phyloP scores from a whole-genome alignment of 306 rosid species.

The Begonia peltatifolia region DNA sequence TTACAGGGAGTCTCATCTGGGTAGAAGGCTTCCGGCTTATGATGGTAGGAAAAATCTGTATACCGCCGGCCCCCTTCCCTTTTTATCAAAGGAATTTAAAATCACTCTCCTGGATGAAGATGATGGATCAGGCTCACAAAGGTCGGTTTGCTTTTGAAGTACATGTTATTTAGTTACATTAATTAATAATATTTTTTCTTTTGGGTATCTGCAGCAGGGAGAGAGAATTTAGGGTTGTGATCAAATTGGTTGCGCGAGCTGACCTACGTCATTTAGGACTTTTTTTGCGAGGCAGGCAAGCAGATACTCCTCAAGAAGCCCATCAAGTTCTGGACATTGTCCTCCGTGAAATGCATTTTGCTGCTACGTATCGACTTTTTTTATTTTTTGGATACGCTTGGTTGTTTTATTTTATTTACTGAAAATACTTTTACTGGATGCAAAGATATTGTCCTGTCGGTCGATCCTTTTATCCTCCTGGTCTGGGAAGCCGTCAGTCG shows the following conservation, averaged over 20 bases:
- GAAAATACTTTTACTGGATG: not conserved
- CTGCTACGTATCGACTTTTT: constrained; percentile 46
- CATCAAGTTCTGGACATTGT: constrained; percentile 86
- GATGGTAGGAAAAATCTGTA: constrained; percentile 90
- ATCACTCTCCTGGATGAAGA: constrained; percentile 64
- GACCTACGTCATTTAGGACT: constrained; percentile 85
- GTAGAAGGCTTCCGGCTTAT: constrained; percentile 81
- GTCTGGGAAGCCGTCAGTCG: constrained; percentile 65
- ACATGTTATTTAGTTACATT: not conserved
- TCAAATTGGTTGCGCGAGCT: constrained; percentile 78
- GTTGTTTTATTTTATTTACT: not conserved
- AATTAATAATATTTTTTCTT: not conserved
- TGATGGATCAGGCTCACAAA: constrained; percentile 60
- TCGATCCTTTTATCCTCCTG: constrained; percentile 78
- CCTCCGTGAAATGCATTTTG: constrained; percentile 60
- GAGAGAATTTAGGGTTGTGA: constrained; percentile 69
- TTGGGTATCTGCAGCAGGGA: constrained; percentile 46
- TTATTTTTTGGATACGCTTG: not conserved
- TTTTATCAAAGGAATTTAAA: constrained; percentile 52
- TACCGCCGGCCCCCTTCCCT: constrained; percentile 90
- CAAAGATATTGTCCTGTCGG: constrained; percentile 80
- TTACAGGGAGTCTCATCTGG: constrained; percentile 59
- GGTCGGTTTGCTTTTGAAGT: constrained; percentile 18
- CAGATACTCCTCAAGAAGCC: constrained; percentile 91
- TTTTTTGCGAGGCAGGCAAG: constrained; percentile 64